phyloP scores from a whole-genome alignment of 2,329 filamentous ascomycete genomes.

The Xylaria multiplex region DNA sequence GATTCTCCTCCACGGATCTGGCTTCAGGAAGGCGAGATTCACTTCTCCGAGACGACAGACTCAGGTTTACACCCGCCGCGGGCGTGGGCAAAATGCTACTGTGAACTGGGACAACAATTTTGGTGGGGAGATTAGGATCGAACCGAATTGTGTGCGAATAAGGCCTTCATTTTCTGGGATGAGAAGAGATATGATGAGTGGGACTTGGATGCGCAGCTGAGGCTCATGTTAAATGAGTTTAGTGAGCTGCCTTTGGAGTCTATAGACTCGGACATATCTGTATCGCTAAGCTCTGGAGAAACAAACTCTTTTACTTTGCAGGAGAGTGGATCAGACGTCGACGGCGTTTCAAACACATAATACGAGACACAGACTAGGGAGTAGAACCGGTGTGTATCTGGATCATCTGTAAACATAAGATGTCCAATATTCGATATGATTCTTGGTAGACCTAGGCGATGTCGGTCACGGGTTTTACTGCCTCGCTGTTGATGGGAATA shows the following conservation, averaged over 20 bases:
- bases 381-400: not conserved
- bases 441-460: not conserved
- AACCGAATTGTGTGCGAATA: not conserved
- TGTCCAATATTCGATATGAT: not conserved
- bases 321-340: not conserved
- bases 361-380: not conserved
- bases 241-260: too few species aligned
- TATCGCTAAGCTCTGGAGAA: not conserved
- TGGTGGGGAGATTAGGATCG: too few species aligned
- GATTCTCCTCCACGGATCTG: not conserved
- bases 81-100: not conserved
- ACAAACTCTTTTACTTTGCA: not conserved
- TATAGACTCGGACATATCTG: not conserved
- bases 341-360: not conserved
- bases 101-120: not conserved
- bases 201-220: not conserved
- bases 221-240: too few species aligned
- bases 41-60: not conserved
- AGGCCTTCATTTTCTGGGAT: conserved; percentile 1
- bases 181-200: not conserved
- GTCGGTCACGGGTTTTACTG: not conserved
- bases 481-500: not conserved
- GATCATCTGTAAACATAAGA: not conserved
- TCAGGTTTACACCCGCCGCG: not conserved
- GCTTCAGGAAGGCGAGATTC: too few species aligned